Evolutionary conservation across 352 stramenopile genomes (phyloP).

Genomic region (Phytophthora citrophthora): DNA sequence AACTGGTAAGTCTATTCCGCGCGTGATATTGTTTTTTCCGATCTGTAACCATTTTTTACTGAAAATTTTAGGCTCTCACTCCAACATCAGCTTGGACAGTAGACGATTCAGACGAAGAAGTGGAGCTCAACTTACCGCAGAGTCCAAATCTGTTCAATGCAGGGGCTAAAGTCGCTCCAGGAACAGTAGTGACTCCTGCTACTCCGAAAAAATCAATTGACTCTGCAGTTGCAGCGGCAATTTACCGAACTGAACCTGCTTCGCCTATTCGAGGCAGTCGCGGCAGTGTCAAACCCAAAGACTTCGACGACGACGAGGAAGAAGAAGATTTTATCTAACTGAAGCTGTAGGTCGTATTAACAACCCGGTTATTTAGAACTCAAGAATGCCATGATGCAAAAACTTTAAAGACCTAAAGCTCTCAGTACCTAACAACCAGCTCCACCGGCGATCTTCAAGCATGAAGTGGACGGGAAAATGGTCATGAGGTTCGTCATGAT

Average conservation of each 20-base stretch:
- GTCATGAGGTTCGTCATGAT: slow-evolving; percentile 63
- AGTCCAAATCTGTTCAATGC: slow-evolving; percentile 23
- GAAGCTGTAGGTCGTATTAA: slow-evolving; percentile 4
- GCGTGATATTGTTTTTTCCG: slow-evolving; percentile 10
- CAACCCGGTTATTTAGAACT: slow-evolving; percentile 28
- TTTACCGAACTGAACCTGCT: slow-evolving; percentile 26
- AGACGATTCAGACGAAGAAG: slow-evolving; percentile 83
- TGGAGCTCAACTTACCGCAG: slow-evolving; percentile 72
- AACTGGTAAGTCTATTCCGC: slow-evolving; percentile 50
- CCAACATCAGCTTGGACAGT: slow-evolving; percentile 79
- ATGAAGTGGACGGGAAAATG: slow-evolving; percentile 45
- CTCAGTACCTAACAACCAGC: slow-evolving; percentile 26
- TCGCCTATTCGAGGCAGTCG: slow-evolving; percentile 30
- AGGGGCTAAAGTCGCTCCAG: slow-evolving; percentile 30
- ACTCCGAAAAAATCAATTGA: slow-evolving; percentile 26
- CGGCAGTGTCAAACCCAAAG: slow-evolving; percentile 24
- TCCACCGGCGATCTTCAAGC: slow-evolving; percentile 48
- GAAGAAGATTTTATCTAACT: slow-evolving; percentile 76
- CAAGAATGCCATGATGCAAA: slow-evolving; percentile 9
- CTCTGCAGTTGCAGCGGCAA: slow-evolving; percentile 24
- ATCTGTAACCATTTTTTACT: slow-evolving; percentile 1
- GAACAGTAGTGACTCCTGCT: slow-evolving; percentile 8
- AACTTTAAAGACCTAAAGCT: slow-evolving; percentile 18
- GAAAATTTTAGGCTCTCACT: slow-evolving; percentile 61
- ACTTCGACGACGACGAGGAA: slow-evolving; percentile 59